phyloP scores from a whole-genome alignment of 768 basidiomycete species.

The Lactifluus subvellereus region DNA sequence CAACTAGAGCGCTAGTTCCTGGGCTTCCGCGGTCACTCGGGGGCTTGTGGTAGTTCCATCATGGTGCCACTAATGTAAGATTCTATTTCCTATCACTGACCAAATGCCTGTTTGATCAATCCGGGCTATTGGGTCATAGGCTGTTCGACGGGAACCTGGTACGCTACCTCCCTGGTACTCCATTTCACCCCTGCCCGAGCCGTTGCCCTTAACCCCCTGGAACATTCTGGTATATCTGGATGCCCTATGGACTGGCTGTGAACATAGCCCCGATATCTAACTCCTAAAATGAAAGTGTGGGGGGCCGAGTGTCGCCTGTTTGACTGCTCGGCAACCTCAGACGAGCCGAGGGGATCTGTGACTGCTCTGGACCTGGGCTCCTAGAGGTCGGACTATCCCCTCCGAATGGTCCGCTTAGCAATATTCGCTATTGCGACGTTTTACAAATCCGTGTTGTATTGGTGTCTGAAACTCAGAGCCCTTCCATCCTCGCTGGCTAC shows the following conservation, averaged over 20 bases:
- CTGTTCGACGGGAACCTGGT: not conserved
- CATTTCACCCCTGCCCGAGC: not conserved
- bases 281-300: not conserved
- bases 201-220: not conserved
- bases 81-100: not conserved
- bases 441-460: not conserved
- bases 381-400: not conserved
- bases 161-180: not conserved
- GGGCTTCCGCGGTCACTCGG: not conserved
- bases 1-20: not conserved
- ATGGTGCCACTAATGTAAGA: not conserved
- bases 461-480: not conserved
- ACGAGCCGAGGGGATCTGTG: not conserved
- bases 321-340: not conserved
- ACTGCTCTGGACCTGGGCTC: not conserved
- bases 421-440: not conserved
- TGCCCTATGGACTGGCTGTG: not conserved
- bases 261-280: not conserved
- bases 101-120: not conserved
- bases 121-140: constrained; percentile 13
- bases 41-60: not conserved
- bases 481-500: not conserved
- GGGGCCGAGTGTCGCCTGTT: not conserved
- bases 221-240: not conserved
- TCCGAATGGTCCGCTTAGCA: not conserved